Conservation (phyloP, 2,329 filamentous ascomycete species). For the Coniochaeta sp. region DNA sequence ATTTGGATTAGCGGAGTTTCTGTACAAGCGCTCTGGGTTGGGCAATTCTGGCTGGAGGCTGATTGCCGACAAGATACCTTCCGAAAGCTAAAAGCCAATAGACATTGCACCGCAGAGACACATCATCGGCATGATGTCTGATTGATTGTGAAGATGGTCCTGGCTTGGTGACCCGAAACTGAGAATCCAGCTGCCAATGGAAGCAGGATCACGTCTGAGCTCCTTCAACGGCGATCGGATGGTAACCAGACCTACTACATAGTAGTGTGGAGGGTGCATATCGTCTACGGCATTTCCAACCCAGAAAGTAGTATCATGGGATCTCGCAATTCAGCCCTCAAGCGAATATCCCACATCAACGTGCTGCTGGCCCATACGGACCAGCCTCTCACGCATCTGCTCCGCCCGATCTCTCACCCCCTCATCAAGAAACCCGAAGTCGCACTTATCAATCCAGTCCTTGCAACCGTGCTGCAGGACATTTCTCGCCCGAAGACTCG, state of each 20-base stretch:
- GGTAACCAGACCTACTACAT: no score
- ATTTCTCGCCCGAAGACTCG: conserved; percentile 55
- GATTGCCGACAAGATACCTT: background rate
- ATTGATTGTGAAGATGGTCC: no score
- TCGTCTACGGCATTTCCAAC: no score
- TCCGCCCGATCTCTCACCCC: conserved; percentile 43
- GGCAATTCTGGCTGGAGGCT: background rate
- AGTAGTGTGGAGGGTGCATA: no score
- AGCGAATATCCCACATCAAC: conserved; percentile 59
- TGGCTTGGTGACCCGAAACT: no score
- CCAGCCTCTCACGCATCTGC: conserved; percentile 55
- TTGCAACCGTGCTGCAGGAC: conserved; percentile 70
- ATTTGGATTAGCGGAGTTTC: no score
- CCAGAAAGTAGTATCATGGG: no score
- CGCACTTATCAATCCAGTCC: conserved; percentile 53
- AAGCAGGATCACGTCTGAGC: no score
- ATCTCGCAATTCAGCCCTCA: conserved; percentile 33
- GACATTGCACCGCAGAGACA: no score
- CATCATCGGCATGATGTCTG: no score
- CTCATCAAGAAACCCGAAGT: conserved; percentile 42
- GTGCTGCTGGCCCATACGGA: conserved; percentile 53
- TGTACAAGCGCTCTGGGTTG: background rate
- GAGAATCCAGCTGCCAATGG: no score
- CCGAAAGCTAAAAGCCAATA: background rate
- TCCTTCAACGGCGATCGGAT: no score